These are phyloP conservation scores for Globisporangium cederbergense DNA, from an alignment of 352 stramenopile species.

Conservation along the genomic window DNA sequence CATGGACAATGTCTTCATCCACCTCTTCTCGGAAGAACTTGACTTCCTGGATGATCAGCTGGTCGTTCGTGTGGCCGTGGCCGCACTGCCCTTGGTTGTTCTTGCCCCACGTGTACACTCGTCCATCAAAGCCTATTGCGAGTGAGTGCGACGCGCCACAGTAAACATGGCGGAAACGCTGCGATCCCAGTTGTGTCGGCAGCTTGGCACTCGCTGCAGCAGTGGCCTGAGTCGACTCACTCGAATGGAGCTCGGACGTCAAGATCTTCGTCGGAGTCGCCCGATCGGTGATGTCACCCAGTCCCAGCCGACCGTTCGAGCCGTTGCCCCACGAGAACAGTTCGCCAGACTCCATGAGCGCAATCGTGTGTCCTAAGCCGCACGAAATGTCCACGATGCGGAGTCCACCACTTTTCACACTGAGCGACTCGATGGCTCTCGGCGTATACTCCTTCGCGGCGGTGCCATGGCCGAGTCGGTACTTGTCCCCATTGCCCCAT, in stretches of 20 bases:
- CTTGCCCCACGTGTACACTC: conserved; percentile 69
- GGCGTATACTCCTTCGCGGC: conserved; percentile 72
- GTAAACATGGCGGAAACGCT: conserved; percentile 40
- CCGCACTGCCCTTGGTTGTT: conserved; percentile 87
- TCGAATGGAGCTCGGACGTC: not conserved
- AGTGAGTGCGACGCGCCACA: conserved; percentile 79
- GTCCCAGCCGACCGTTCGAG: conserved; percentile 74
- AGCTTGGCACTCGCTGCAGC: not conserved
- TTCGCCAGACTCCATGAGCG: conserved; percentile 54
- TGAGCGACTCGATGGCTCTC: conserved; percentile 57
- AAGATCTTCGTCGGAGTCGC: conserved; percentile 35
- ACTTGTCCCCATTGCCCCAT: conserved; percentile 86
- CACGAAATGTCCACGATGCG: conserved; percentile 56
- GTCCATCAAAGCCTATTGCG: conserved; percentile 53
- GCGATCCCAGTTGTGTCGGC: not conserved
- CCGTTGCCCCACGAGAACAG: conserved; percentile 85
- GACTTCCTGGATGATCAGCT: conserved; percentile 53
- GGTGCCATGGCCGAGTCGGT: conserved; percentile 68
- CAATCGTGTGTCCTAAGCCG: conserved; percentile 63
- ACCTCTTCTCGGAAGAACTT: conserved; percentile 46
- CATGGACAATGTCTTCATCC: conserved; percentile 43
- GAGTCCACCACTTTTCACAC: conserved; percentile 36
- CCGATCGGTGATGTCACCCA: conserved; percentile 77
- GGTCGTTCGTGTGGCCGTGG: conserved; percentile 74
- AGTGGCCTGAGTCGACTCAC: not conserved